Percentiles rank a stretch among this genome's conserved stretches.
These are phyloP conservation scores for Symbiodinium pilosum DNA, from an alignment of 73 alveolate species.

Conservation along the genomic window DNA sequence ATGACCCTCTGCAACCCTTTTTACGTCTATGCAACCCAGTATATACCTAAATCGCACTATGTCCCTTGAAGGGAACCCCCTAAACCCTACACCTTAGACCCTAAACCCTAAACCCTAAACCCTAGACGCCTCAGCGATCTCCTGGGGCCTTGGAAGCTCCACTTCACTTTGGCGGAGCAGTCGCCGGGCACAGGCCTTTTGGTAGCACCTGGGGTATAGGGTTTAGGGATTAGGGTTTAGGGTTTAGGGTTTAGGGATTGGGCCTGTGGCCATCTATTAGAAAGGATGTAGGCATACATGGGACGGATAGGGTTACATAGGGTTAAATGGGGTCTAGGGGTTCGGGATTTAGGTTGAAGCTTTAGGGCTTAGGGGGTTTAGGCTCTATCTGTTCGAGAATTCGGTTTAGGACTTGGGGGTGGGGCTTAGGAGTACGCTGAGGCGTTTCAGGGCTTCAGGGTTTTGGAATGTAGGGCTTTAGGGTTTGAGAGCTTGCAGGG, in stretches of 20 bases:
- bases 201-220: not conserved
- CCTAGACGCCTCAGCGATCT: not conserved
- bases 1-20: not conserved
- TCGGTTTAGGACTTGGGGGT: not conserved
- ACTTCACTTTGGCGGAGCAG: constrained; percentile 5
- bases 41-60: not conserved
- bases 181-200: not conserved
- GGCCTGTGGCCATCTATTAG: not conserved
- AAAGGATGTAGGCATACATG: too few species aligned
- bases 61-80: not conserved
- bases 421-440: not conserved
- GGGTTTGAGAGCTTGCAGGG: not conserved
- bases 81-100: not conserved
- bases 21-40: too few species aligned
- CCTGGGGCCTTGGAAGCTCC: not conserved
- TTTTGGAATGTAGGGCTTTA: not conserved
- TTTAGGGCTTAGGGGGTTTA: not conserved
- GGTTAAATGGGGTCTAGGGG: not conserved
- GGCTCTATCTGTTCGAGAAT: not conserved
- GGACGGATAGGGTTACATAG: too few species aligned
- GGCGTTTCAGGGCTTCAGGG: not conserved
- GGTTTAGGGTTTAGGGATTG: not conserved
- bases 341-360: not conserved
- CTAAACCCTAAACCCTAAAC: not conserved
- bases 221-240: not conserved